Base-by-base conservation (phyloP, 768 basidiomycete species). In the Boletus rubescentipes region DNA sequence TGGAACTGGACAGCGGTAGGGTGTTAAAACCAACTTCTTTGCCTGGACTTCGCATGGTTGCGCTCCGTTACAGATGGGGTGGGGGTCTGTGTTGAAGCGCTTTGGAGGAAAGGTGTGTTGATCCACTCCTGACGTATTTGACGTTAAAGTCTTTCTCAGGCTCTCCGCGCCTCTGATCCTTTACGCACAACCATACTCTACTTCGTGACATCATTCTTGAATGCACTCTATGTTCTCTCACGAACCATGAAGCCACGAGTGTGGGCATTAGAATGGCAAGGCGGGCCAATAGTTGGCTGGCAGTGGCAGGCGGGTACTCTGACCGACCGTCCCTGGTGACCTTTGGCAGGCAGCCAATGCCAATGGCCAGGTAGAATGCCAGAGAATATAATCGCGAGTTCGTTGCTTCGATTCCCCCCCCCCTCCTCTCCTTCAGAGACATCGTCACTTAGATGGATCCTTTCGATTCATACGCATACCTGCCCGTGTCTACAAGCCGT, bases 281-380 rank as follows among this genome's bases (percentile, higher is more conserved):
- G 20, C 38, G 42, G 55, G 44, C 49, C 62, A 46, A 44, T 38
- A 16, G 20, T 46, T 54, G 57, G 52, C 37, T 18, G 11, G 37
- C 5, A n/a, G 16, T 40, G 53, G 40, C 48, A 7, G 9, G 45
- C n/a, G 7, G 46, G 6, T 8, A 29, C 26, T 20, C 20, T 41
- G 58, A 16, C 37, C 3, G 18, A 15, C 30, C 2, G 20, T n/a
- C 40, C 18, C 37, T 26, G 3, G 26, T 11, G 9, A 8, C 2
- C 2, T 14, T 29, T 41, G 54, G 62, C 46, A 49, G 51, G 37
- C 64, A 23, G 35, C 61, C 63, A 34, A 43, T 35, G 23, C 51
- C 34, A 46, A 51, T 36, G 48, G 34, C 51, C 15, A 26, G 31
- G 23, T 14, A 11, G 9, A 16, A 12, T 10, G n/a, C 16, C 5